Conservation (phyloP, 2,329 filamentous ascomycete species). For the Colletotrichum endophyticum region DNA sequence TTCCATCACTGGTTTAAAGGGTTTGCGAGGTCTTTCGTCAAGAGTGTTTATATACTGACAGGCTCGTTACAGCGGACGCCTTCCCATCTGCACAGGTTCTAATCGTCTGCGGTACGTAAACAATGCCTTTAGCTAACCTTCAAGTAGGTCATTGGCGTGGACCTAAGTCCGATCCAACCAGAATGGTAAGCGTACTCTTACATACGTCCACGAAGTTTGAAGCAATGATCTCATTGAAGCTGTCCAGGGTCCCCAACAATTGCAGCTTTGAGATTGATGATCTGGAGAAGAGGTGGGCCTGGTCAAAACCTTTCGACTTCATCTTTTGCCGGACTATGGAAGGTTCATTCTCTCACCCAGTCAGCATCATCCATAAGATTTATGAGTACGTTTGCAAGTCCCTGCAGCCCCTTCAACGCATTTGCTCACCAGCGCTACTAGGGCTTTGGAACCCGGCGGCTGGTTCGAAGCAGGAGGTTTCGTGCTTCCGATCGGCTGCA, state of each 20-base stretch:
- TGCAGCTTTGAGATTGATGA: neutral
- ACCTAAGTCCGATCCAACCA: neutral
- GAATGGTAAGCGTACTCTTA: neutral
- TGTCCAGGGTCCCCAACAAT: neutral
- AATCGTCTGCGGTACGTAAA: neutral
- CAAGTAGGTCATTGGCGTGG: neutral
- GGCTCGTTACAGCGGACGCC: neutral
- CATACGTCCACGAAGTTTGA: neutral
- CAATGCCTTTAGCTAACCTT: neutral
- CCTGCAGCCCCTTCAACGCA: neutral
- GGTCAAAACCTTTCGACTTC: neutral
- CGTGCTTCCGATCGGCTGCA: neutral
- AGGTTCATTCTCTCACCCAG: neutral
- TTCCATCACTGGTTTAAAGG: neutral
- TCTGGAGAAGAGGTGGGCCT: neutral
- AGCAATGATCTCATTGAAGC: neutral
- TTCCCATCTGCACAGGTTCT: neutral
- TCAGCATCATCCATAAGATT: neutral
- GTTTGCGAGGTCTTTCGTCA: neutral
- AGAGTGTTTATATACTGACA: neutral
- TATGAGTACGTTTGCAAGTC: rapidly evolving
- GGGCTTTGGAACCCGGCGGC: neutral
- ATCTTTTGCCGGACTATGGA: neutral
- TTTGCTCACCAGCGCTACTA: rapidly evolving
- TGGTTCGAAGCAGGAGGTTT: neutral